Percentiles rank a stretch among this genome's conserved stretches.
phyloP scores from a whole-genome alignment of 169 alveolate genomes.

The Plasmodium adleri region DNA sequence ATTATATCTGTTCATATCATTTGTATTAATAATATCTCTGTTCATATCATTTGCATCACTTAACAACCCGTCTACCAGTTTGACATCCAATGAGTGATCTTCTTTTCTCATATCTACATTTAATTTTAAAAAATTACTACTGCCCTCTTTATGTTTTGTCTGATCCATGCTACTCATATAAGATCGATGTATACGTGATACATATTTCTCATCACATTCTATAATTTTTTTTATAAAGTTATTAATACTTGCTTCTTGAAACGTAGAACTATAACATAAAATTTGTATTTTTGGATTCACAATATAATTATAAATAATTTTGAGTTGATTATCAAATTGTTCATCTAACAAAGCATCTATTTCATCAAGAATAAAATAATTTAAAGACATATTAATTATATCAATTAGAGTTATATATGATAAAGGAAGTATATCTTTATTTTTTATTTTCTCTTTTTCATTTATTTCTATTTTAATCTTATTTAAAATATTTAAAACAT shows the following conservation, averaged over 20 bases:
- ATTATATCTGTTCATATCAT: background rate
- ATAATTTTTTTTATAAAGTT: slow-evolving; percentile 6
- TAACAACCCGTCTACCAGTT: no score
- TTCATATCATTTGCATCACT: background rate
- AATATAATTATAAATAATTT: slow-evolving; percentile 7
- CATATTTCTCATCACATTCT: background rate
- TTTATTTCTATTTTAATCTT: background rate
- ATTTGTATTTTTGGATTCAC: slow-evolving; percentile 26
- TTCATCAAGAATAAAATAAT: slow-evolving; percentile 41
- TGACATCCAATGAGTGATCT: background rate
- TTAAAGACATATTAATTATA: slow-evolving; percentile 4
- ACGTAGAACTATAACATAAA: slow-evolving; percentile 50
- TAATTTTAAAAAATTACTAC: background rate
- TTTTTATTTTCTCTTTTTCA: background rate
- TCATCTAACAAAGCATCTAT: slow-evolving; percentile 53
- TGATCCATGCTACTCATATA: no score
- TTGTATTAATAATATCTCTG: no score
- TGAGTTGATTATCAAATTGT: slow-evolving; percentile 32
- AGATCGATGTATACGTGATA: background rate
- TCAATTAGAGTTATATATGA: slow-evolving; percentile 1
- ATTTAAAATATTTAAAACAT: slow-evolving; percentile 18
- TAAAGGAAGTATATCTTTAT: background rate
- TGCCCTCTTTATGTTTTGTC: background rate
- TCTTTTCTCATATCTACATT: background rate
- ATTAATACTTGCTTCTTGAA: background rate